phyloP scores from a whole-genome alignment of 345 rosid genomes.

The Camelina hispida region DNA sequence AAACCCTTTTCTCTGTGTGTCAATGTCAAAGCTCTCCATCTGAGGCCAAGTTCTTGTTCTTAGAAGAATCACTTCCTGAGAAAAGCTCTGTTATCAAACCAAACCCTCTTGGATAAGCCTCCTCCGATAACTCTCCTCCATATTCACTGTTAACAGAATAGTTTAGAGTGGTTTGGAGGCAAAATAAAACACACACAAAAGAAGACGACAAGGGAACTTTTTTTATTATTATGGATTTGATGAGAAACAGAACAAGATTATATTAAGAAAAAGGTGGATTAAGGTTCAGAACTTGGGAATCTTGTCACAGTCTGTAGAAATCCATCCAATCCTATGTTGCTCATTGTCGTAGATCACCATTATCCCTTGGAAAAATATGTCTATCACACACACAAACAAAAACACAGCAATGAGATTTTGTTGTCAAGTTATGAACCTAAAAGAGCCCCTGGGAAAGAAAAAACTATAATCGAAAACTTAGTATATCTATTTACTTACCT shows the following conservation, averaged over 20 bases:
- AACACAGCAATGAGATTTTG: constrained; percentile 22
- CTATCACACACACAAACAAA: constrained; percentile 43
- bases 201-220: constrained; percentile 31
- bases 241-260: constrained; percentile 10
- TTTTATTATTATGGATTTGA: background rate
- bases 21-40: constrained; percentile 41
- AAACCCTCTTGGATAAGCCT: constrained; percentile 50
- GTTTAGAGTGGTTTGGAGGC: background rate
- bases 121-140: constrained; percentile 47
- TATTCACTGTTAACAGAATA: constrained; percentile 50
- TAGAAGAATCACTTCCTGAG: constrained; percentile 34
- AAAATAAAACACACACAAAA: background rate
- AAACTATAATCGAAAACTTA: background rate
- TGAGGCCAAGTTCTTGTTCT: constrained; percentile 30
- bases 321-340: constrained; percentile 77
- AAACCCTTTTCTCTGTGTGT: constrained; percentile 17
- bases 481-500: constrained; percentile 49
- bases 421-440: constrained; percentile 16
- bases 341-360: constrained; percentile 82
- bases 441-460: background rate
- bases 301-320: constrained; percentile 56
- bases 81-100: constrained; percentile 46
- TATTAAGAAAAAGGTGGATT: background rate
- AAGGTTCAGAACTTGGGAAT: constrained; percentile 65
- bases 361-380: constrained; percentile 65